Base-by-base conservation (phyloP, 1,139 yeast genomes). In the Kodamaea derodonti region DNA sequence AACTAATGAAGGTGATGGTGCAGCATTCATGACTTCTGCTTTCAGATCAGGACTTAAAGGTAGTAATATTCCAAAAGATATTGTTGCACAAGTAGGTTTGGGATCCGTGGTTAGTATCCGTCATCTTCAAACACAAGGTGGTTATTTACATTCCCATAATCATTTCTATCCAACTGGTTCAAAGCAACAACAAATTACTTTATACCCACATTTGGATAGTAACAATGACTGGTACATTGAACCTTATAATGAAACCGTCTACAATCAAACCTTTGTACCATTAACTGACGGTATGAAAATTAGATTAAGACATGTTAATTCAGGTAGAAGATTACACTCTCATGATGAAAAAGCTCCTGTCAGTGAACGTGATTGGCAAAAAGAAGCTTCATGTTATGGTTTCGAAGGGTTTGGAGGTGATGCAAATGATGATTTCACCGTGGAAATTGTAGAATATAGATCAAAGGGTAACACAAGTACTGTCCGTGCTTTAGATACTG, bases 291-390 rank as follows among this genome's bases (percentile, higher is more conserved):
- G 95, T 38, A 79, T 81, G 48, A 77, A 85, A 54, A 78, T 94
- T 47, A 79, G 96, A 61, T 72, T 94, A 52, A 67, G 65, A 50
- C 98, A 94, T 61, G 56, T 68, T 32, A 56, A 64, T 36, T 78
- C 95, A 17, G 70, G 72, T 35, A 80, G 92, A 56, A 80, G 98
- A 65, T 75, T 94, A 54, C 98, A 94, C 61, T 85, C 97, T 18
- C 98, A 94, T 57, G 97, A 92, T 58, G 85, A 86, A 56, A 83
- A 94, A 56, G 90, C 97, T 17, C 95, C 97, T 14, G 95, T 90
- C 18, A 73, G 90, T 42, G 90, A 83, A 56, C 81, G 82, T 48
- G 98, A 92, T 54, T 94, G 97, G 95, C 95, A 88, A 65, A 86
- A 86, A 62, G 99, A 94, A 66, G 95, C 79, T 18, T 79, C 95